Percentiles rank a stretch among this genome's conserved stretches.
These are phyloP conservation scores for Grosmannia penicillata DNA, from an alignment of 2,329 filamentous ascomycete genomes.

Conservation along the genomic window DNA sequence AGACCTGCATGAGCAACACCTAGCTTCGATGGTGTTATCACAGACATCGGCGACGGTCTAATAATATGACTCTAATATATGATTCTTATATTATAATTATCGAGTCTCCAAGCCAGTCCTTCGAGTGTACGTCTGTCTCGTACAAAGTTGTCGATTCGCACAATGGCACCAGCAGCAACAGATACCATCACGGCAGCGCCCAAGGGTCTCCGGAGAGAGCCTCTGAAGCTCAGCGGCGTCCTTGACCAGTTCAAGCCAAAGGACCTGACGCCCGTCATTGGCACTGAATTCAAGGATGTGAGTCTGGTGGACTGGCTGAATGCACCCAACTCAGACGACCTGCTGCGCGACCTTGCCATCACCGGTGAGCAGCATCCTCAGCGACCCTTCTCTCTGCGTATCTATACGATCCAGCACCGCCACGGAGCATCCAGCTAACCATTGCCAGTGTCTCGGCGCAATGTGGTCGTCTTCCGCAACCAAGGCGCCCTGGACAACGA, in stretches of 20 bases:
- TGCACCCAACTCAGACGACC: slow-evolving; percentile 35
- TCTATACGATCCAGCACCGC: too few relatives aligned
- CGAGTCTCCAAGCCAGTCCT: too few relatives aligned
- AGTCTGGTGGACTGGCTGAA: slow-evolving; percentile 40
- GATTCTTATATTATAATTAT: too few relatives aligned
- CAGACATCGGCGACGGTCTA: too few relatives aligned
- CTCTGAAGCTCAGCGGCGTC: slow-evolving; percentile 16
- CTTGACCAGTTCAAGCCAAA: slow-evolving; percentile 28
- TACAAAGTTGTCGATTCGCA: background rate
- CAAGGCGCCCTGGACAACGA: slow-evolving; percentile 20
- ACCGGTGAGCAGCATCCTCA: slow-evolving; percentile 27
- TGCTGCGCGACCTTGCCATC: slow-evolving; percentile 45
- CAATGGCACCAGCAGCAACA: background rate
- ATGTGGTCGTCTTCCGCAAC: slow-evolving; percentile 33
- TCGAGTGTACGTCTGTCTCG: background rate
- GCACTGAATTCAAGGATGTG: slow-evolving; percentile 34
- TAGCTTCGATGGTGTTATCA: too few relatives aligned
- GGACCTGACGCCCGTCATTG: slow-evolving; percentile 39
- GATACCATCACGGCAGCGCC: background rate
- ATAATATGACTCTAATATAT: too few relatives aligned
- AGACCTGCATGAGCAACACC: too few relatives aligned
- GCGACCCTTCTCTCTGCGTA: too few relatives aligned
- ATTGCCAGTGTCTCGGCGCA: slow-evolving; percentile 28
- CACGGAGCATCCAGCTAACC: background rate
- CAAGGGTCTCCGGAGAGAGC: slow-evolving; percentile 4